Evolutionary conservation across 306 rosid species (phyloP), one percentile per base, ranked within the genome.

Genomic region (Sphenostylis stenocarpa): DNA sequence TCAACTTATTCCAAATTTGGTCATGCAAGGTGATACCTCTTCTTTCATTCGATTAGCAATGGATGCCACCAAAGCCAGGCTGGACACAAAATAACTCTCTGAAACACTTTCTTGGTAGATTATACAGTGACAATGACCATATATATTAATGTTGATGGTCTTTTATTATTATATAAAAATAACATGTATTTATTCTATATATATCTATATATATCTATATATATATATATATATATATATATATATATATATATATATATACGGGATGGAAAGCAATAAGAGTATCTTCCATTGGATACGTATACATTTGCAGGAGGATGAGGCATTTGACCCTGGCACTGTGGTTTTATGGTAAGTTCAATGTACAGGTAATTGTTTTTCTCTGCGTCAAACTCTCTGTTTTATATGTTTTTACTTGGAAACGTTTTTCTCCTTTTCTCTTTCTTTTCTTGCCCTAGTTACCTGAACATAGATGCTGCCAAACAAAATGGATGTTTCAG

Each of bases 21-120:
- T 85, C 66, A 73, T 89, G 80, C 98, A 91, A 86, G 96, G 87
- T 85, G 98, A 89, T 76, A 82, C 41, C 77, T 84, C 94, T 71
- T 87, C 93, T 53, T 89, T 86, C 51, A 71, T 89, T 81, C 89
- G 86, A 65, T 80, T 84, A 64, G 73, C 93, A 23, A 47, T 91
- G 84, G 95, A 89, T 74, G 84, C 90, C 86, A 85, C 83, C 93
- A 89, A 85, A 70, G 82, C 80, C 67, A 85, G 88, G 78, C 43
- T 84, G 45, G 87, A 84, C 69, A 86, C 87, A 48, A 85, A 86
- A 57, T 82, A 85, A 81, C 70, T 60, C 47, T 43, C 53, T 36
- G 36, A 44, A 28, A 45, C 26, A 61, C 14, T 21, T 83, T 63
- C 53, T 80, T 81, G 81, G 66, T 69, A 78, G 83, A 48, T 11